Conservation (phyloP, 1,139 yeast genomes). For the Sporopachydermia cereana region DNA sequence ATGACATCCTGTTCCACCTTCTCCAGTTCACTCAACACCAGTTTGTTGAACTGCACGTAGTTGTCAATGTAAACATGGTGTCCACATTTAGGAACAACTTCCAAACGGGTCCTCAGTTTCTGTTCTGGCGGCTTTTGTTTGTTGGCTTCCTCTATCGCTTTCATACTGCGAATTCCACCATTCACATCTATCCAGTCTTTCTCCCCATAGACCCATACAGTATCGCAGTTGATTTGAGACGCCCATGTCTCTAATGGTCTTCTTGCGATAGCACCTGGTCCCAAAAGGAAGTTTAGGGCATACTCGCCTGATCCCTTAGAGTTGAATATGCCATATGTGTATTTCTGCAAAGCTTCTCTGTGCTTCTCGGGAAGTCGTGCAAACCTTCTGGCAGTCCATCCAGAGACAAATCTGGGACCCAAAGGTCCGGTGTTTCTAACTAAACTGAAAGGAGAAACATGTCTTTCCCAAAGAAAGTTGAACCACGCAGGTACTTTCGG, state of each 20-base stretch:
- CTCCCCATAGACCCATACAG: constrained; percentile 62
- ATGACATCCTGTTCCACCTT: constrained; percentile 8
- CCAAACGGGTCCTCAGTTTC: constrained; percentile 22
- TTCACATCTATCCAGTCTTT: constrained; percentile 66
- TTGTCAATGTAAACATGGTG: constrained; percentile 67
- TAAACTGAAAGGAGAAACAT: constrained; percentile 57
- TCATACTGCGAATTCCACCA: constrained; percentile 32
- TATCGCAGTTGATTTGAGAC: constrained; percentile 33
- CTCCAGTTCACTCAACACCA: constrained; percentile 37
- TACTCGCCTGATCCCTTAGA: constrained; percentile 70
- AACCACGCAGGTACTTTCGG: constrained; percentile 52
- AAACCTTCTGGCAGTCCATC: constrained; percentile 66
- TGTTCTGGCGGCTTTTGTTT: constrained; percentile 6
- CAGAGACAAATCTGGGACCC: constrained; percentile 63
- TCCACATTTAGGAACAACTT: constrained; percentile 44
- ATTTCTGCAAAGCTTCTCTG: constrained; percentile 40
- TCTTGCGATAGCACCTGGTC: constrained; percentile 70
- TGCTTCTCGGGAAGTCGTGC: constrained; percentile 35
- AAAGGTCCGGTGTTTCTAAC: constrained; percentile 53
- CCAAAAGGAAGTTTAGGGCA: constrained; percentile 52
- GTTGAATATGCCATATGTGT: constrained; percentile 60
- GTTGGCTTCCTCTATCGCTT: constrained; percentile 21
- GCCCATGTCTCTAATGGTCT: constrained; percentile 37
- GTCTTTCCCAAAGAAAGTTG: constrained; percentile 52
- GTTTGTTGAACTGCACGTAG: constrained; percentile 35